Evolutionary conservation across 306 rosid genomes (phyloP), one percentile per base, ranked within the genome.

Genomic region (Acacia confusa): DNA sequence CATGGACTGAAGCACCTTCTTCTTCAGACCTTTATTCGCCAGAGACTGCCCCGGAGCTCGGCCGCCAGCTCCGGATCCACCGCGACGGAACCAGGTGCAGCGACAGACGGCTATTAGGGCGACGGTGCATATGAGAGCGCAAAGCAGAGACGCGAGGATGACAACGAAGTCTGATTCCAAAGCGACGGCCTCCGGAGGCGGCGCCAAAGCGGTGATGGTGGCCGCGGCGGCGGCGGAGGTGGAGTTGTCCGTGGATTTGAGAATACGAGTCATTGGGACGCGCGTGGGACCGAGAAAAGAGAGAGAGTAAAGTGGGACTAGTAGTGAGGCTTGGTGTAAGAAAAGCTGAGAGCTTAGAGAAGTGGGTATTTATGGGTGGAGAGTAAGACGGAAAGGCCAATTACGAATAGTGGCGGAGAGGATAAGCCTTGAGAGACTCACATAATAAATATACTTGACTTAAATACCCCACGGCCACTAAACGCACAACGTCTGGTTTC

Each of bases 11-110:
- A 93, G 88, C 4, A 87, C 92, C 84, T 91, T 93, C 88, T 93
- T 93, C 77, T 90, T 91, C 1, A 91, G 72, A 1, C 97, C 96
- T 34, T 82, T 88, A 74, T 91, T 90, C 12, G 89, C 92, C 0
- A 80, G 43, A 4, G 92, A 34, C 22, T 79, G 86, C 24, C 53
- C 17, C 2, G 86, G 79, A 5, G 68, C 28, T 28, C 68, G 27
- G 2, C 74, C 81, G 19, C 69, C 10, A 19, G 8, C 63, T 0
- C 89, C 30, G 15, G 8, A 65, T 0, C 89, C 30, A 9, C 63
- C 67, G 4, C 92, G 92, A 20, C 97, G 91, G 66, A 91, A 86
- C 96, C 97, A 93, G 2, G 97, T 83, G 66, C 97, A 93, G 30
- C 94, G 91, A 3, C 88, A 94, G 24, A 93, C 90, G 28, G 97